Percentiles rank a stretch among this genome's conserved stretches.
These are phyloP conservation scores for Marasmius oreades DNA, from an alignment of 1,284 basidiomycete genomes.

Conservation along the genomic window DNA sequence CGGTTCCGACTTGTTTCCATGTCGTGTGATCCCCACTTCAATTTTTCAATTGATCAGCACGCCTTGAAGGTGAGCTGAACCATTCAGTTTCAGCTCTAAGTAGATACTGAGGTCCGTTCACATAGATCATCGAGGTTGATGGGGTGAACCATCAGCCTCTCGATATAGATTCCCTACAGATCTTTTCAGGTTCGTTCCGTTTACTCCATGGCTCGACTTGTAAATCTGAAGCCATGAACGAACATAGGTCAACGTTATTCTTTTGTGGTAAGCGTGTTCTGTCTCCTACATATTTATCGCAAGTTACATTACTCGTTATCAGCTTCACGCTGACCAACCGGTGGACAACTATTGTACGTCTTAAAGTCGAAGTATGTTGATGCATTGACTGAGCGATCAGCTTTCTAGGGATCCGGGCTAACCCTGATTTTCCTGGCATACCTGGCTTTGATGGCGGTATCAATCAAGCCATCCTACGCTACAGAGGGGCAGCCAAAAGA, in stretches of 20 bases:
- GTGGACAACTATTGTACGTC: slow-evolving; percentile 32
- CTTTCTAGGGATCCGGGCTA: slow-evolving; percentile 34
- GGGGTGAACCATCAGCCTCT: background rate
- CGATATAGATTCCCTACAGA: background rate
- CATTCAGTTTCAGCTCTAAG: background rate
- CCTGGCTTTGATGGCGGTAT: slow-evolving; percentile 29
- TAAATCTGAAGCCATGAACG: background rate
- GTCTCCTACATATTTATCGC: background rate
- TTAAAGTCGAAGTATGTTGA: background rate
- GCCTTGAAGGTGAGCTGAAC: background rate
- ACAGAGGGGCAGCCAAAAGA: slow-evolving; percentile 31
- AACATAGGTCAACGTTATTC: slow-evolving; percentile 34
- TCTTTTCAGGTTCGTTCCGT: background rate
- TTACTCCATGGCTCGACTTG: background rate
- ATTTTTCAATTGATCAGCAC: background rate
- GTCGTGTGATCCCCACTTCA: background rate
- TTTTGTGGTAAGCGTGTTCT: slow-evolving; percentile 22
- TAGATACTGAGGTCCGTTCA: background rate
- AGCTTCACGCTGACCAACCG: slow-evolving; percentile 28
- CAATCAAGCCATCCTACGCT: slow-evolving; percentile 42
- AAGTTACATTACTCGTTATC: background rate
- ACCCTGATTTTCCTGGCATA: slow-evolving; percentile 28
- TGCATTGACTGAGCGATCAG: background rate
- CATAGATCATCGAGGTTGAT: background rate
- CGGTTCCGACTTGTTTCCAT: slow-evolving; percentile 1